Base-by-base conservation (phyloP, 1,284 basidiomycete species). In the Papiliotrema laurentii region DNA sequence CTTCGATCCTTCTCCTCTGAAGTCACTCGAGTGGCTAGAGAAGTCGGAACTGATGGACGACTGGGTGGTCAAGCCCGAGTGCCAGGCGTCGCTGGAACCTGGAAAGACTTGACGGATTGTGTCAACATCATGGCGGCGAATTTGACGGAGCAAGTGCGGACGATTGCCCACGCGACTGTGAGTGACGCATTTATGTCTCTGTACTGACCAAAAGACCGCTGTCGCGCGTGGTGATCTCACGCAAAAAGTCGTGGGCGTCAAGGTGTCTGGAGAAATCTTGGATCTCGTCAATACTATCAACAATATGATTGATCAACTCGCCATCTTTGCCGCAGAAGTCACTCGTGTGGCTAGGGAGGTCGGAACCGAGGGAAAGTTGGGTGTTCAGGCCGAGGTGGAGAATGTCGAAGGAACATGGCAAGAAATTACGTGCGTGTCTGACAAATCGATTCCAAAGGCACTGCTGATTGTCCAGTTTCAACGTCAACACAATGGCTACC, bases 381-480 rank as follows among this genome's bases (percentile, higher is more conserved):
- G 94, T 64, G 94, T 96, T 0, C 94, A 97, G 66, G 94, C 96
- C 18, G 90, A 97, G 69, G 91, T 97, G 38, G 91, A 91, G 57
- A 90, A 93, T 57, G 89, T 97, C 30, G 89, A 97, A 68, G 96
- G 94, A 45, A 96, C 91, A 45, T 98, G 94, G 96, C 89, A 92
- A 69, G 92, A 97, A 73, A 97, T 98, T 71, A 98, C 94, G 84
- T 94, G 76, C 57, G 89, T 83, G 10, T n/a, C 39, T 24, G 37
- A n/a, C 34, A 16, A 19, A 19, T 26, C 21, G 18, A 25, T 11
- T 16, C 4, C 4, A 44, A 11, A 6, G 28, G 19, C 5, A 21
- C 25, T 33, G 47, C 48, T 53, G 46, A 51, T 22, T 5, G 27
- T 85, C 81, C 25, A 82, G 89, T 63, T 89, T 89, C 33, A 77